These are phyloP conservation scores for Daldinia sp. DNA, from an alignment of 2,329 filamentous ascomycete genomes.

Conservation along the genomic window DNA sequence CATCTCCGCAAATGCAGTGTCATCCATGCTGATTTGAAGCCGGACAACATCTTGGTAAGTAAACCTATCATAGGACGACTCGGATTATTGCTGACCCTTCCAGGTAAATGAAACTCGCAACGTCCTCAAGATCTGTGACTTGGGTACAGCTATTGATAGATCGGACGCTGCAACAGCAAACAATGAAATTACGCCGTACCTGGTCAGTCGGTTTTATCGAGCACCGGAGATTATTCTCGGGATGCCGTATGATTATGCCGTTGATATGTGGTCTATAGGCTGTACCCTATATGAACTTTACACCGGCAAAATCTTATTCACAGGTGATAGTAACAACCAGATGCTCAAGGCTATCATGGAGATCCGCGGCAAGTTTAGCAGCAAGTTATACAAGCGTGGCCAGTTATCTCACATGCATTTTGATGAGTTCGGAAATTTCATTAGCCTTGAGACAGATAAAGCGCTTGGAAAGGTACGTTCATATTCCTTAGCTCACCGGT, in stretches of 20 bases:
- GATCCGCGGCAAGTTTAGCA: constrained; percentile 88
- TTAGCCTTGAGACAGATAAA: constrained; percentile 86
- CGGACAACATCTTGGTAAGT: constrained; percentile 91
- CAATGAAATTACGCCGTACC: constrained; percentile 90
- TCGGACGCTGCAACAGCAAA: constrained; percentile 76
- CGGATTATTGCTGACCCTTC: constrained; percentile 41
- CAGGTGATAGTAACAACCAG: constrained; percentile 94
- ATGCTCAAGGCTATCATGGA: constrained; percentile 98
- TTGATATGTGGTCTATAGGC: constrained; percentile 98
- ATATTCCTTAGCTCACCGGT: constrained; percentile 25
- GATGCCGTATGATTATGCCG: constrained; percentile 92
- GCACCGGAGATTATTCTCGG: constrained; percentile 97
- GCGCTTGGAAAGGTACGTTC: constrained; percentile 78
- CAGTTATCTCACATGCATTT: constrained; percentile 81
- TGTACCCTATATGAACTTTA: constrained; percentile 97
- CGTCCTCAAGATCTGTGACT: constrained; percentile 91
- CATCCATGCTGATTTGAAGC: constrained; percentile 95
- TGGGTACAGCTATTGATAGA: constrained; percentile 93
- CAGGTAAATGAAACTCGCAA: constrained; percentile 82
- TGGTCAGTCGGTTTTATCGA: constrained; percentile 96
- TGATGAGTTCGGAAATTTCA: constrained; percentile 83
- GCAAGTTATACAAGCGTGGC: constrained; percentile 86
- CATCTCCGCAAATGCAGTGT: constrained; percentile 93
- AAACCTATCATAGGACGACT: not conserved
- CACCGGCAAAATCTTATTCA: constrained; percentile 96